Conservation (phyloP, 2,329 filamentous ascomycete species). For the Ilyonectria mors-panacis region DNA sequence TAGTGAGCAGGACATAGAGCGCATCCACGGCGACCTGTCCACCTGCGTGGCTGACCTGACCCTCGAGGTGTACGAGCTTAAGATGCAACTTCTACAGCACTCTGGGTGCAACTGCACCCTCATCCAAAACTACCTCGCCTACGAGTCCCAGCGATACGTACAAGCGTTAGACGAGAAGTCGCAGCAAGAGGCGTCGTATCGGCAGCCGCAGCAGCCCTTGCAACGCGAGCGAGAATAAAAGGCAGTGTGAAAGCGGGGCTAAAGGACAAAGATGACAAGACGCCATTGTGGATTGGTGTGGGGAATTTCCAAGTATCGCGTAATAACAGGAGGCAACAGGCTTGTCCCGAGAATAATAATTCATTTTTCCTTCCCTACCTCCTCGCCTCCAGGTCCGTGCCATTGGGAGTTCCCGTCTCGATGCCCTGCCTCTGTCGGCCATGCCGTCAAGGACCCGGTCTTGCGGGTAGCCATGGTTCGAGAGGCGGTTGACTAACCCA, state of each 20-base stretch:
- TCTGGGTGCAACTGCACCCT: conserved; percentile 41
- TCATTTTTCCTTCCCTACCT: no score
- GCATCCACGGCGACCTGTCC: conserved; percentile 29
- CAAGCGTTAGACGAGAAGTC: background rate
- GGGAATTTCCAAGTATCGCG: no score
- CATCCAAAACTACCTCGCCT: conserved; percentile 43
- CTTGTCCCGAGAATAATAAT: no score
- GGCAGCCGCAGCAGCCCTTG: no score
- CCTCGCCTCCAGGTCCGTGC: no score
- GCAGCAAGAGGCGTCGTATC: background rate
- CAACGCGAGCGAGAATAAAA: background rate
- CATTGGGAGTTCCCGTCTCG: no score
- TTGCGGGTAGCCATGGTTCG: no score
- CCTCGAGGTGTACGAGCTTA: conserved; percentile 39
- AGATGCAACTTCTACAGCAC: conserved; percentile 44
- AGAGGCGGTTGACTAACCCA: no score
- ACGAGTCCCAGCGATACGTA: conserved; percentile 38
- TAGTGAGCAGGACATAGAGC: conserved; percentile 39
- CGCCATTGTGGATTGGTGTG: background rate
- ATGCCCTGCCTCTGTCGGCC: no score
- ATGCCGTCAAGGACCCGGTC: no score
- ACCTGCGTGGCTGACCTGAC: conserved; percentile 35
- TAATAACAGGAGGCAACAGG: no score
- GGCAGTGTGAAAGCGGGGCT: background rate
- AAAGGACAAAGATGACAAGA: background rate